Evolutionary conservation across 768 basidiomycete species (phyloP), one percentile per base, ranked within the genome.

Genomic region (Tylopilus sp.): DNA sequence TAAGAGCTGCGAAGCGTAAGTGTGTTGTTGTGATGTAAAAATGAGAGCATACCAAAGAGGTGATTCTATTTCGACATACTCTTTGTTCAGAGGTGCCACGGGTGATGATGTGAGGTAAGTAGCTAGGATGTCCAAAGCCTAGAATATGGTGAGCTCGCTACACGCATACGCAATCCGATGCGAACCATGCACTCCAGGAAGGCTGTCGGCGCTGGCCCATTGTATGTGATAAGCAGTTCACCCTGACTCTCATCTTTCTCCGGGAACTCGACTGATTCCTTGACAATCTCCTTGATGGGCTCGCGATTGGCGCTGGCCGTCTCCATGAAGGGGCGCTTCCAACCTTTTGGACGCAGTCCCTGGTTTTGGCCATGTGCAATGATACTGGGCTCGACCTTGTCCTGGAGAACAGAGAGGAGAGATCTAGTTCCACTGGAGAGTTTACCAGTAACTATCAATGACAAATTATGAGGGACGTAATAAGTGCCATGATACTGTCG

Each of bases 231-330:
- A 18, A 79, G 71, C 7, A 98, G 63, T 73, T 98, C 94, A 31
- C 97, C 95, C 61, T 92, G 81, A 75, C 88, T 89, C 74, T 98
- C 95, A 61, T 98, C 95, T 68, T 91, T 85, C 72, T 98, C 97
- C 11, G 97, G 95, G 63, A 99, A 99, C 62, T 95, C 91, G 17
- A 98, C 83, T 0, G 76, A 73, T 53, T 88, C 80, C 53, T 77
- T 82, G 39, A 75, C 67, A 4, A 83, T 79, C 40, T 73, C 59
- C 31, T 75, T 63, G 18, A 89, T 79, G 7, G 76, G 75, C 33
- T 71, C 73, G 21, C 83, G 74, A n/a, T 69, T 67, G 6, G 86
- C 83, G 56, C 88, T 94, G 10, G 81, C 58, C 0, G 94, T 94
- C 72, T 98, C 94, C 30, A 98, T 60, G 64, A 98, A 98, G 6